Percentiles rank a stretch among this genome's conserved stretches.
Conservation (phyloP, 345 rosid species). For the Boechera retrofracta region DNA sequence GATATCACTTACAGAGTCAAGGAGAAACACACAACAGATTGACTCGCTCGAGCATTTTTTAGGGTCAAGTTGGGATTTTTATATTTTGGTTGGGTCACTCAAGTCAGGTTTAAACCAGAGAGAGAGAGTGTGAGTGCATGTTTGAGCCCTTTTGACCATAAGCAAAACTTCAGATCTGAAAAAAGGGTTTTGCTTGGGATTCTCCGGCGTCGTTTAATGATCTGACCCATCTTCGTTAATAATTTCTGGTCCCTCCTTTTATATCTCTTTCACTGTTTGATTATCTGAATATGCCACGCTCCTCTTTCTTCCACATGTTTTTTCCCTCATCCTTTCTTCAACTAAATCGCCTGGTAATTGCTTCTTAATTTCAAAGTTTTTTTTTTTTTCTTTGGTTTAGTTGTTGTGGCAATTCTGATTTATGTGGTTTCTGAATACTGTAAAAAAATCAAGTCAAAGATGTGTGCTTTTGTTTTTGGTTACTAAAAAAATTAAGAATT, state of each 20-base stretch:
- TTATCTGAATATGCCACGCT: constrained; percentile 52
- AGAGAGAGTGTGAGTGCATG: neutral
- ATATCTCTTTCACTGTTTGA: constrained; percentile 25
- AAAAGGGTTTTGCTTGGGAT: constrained; percentile 1
- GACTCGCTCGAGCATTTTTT: constrained; percentile 33
- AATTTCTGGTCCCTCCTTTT: constrained; percentile 22
- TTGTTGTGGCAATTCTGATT: neutral
- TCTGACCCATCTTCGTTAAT: constrained; percentile 38
- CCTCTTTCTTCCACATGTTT: constrained; percentile 63
- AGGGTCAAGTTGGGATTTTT: constrained; percentile 24
- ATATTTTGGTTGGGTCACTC: constrained; percentile 26
- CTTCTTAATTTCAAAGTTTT: neutral
- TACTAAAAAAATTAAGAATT: neutral
- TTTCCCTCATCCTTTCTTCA: constrained; percentile 57
- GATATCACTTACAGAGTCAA: constrained; percentile 31
- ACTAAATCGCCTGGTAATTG: constrained; percentile 58
- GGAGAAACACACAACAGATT: constrained; percentile 19
- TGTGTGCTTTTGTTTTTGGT: constrained; percentile 16
- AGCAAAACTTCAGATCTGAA: constrained; percentile 39
- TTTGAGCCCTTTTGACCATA: constrained; percentile 12
- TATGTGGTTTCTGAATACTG: no score
- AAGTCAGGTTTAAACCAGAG: neutral
- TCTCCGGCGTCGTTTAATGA: constrained; percentile 52
- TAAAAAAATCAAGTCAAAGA: neutral
- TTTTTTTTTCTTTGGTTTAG: neutral